Conservation (phyloP, 768 basidiomycete genomes). For the Tricholoma matsutake region DNA sequence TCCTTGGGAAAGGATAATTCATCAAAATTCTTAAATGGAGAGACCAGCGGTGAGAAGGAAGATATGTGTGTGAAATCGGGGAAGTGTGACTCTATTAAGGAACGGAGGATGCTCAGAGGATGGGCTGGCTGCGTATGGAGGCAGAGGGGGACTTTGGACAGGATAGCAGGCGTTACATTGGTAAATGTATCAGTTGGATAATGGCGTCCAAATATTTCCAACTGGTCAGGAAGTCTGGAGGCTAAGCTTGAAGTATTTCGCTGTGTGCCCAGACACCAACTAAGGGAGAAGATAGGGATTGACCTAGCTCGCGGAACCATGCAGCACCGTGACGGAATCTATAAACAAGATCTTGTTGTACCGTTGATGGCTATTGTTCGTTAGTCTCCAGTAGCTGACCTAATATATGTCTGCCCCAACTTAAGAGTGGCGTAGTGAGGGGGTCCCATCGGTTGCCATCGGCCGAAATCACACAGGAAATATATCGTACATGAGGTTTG, state of each 20-base stretch:
- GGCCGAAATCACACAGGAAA: no score
- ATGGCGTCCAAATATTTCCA: constrained; percentile 58
- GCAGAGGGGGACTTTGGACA: constrained; percentile 72
- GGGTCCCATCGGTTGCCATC: no score
- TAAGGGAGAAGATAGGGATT: constrained; percentile 3
- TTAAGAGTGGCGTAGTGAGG: no score
- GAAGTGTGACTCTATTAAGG: constrained; percentile 83
- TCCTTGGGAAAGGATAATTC: constrained; percentile 91
- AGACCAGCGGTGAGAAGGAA: constrained; percentile 84
- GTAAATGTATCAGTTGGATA: constrained; percentile 78
- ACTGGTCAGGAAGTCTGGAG: constrained; percentile 18
- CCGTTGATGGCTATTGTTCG: no score
- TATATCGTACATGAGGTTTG: no score
- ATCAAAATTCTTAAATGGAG: constrained; percentile 92
- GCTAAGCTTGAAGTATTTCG: constrained; percentile 10
- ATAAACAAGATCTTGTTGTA: no score
- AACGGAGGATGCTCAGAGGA: constrained; percentile 82
- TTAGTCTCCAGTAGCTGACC: no score
- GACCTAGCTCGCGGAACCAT: constrained; percentile 15
- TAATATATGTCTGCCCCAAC: no score
- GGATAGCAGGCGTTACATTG: constrained; percentile 83
- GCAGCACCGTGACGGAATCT: neutral
- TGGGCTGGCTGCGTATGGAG: constrained; percentile 78
- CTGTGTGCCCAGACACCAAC: constrained; percentile 3
- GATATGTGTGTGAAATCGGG: constrained; percentile 68